Percentiles rank a stretch among this genome's conserved stretches.
These are phyloP conservation scores for Salix viminalis DNA, from an alignment of 345 rosid genomes.

Conservation along the genomic window DNA sequence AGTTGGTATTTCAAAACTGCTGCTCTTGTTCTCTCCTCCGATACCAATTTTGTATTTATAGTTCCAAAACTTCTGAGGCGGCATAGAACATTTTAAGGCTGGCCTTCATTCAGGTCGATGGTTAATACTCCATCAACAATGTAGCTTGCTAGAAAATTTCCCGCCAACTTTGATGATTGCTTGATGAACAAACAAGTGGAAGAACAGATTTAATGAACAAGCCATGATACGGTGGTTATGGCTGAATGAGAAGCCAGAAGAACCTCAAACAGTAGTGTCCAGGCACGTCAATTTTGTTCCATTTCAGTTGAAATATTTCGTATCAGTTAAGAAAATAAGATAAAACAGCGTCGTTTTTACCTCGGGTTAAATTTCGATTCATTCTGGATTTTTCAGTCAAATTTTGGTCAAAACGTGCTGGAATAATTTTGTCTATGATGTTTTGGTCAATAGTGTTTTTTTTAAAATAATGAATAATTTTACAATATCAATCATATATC, in stretches of 20 bases:
- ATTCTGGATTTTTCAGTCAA: too few species aligned
- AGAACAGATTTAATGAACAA: too few species aligned
- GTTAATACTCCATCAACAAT: background rate
- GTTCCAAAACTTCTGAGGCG: background rate
- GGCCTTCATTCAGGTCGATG: background rate
- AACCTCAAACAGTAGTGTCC: too few species aligned
- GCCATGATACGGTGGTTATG: too few species aligned
- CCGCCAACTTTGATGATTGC: too few species aligned
- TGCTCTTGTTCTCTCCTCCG: background rate
- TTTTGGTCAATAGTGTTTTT: too few species aligned
- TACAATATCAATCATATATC: too few species aligned
- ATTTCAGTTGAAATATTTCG: fast-evolving
- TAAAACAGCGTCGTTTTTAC: fast-evolving
- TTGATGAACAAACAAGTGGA: too few species aligned
- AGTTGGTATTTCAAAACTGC: background rate
- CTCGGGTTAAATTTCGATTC: fast-evolving
- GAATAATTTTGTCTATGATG: fast-evolving
- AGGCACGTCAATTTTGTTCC: fast-evolving
- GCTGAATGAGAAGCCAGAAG: too few species aligned
- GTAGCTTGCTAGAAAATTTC: too few species aligned
- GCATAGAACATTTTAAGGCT: background rate
- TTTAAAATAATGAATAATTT: too few species aligned
- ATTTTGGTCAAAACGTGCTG: fast-evolving
- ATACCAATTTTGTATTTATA: background rate
- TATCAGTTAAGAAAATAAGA: too few species aligned